These are phyloP conservation scores for Schwanniomyces etchellsii DNA, from an alignment of 1,139 yeast species.

Conservation along the genomic window DNA sequence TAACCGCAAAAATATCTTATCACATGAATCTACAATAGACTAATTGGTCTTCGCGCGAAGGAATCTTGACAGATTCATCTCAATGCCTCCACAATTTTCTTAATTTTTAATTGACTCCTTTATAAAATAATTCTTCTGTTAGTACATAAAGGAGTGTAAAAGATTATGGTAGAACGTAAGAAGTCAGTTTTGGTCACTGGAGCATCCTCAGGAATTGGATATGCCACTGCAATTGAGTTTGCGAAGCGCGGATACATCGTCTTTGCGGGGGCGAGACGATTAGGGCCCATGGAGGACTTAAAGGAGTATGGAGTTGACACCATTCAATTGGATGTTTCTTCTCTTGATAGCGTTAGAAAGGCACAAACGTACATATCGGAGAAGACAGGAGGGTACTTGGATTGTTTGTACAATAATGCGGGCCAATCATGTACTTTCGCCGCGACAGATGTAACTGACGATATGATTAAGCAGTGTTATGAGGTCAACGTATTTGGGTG, in stretches of 20 bases:
- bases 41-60: too few relatives aligned
- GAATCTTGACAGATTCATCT: too few relatives aligned
- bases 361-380: constrained; percentile 35
- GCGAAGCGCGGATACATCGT: constrained; percentile 61
- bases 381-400: constrained; percentile 42
- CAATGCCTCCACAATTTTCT: too few relatives aligned
- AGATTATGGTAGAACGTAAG: too few relatives aligned
- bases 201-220: constrained; percentile 80
- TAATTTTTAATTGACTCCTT: too few relatives aligned
- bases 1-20: too few relatives aligned
- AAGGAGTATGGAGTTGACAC: constrained; percentile 23
- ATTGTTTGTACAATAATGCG: constrained; percentile 60
- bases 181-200: constrained; percentile 73
- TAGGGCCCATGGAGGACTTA: constrained; percentile 54
- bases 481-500: constrained; percentile 71
- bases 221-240: constrained; percentile 58
- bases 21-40: too few relatives aligned
- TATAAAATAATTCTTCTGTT: too few relatives aligned
- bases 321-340: constrained; percentile 43
- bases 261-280: constrained; percentile 56
- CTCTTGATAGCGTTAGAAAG: constrained; percentile 40
- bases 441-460: constrained; percentile 62
- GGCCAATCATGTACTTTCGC: constrained; percentile 64
- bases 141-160: too few relatives aligned
- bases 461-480: constrained; percentile 47